Evolutionary conservation across 164 flowering plant genomes (phyloP).

Genomic region (Piper longum): DNA sequence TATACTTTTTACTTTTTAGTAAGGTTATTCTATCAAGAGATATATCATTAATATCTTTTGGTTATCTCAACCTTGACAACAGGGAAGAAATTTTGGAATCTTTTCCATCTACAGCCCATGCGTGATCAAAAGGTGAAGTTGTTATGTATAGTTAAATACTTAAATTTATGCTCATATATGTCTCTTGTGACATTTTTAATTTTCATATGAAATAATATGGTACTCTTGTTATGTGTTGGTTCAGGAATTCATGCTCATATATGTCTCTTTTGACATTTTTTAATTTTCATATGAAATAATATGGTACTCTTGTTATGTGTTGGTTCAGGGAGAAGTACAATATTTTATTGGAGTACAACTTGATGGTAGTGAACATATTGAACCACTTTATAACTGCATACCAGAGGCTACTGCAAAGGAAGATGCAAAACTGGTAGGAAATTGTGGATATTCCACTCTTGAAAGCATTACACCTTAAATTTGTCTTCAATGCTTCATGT

Average conservation of each 20-base stretch:
- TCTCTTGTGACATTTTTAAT: too few species aligned
- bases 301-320: neutral
- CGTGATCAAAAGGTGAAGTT: constrained; percentile 51
- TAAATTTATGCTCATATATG: neutral
- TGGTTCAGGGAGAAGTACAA: constrained; percentile 65
- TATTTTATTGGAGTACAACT: constrained; percentile 24
- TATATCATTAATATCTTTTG: too few species aligned
- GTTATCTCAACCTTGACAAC: neutral
- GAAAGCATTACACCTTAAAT: too few species aligned
- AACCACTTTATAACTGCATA: constrained; percentile 76
- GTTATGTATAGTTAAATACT: neutral
- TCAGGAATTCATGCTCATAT: neutral
- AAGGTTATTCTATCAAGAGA: neutral
- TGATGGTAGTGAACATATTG: constrained; percentile 92
- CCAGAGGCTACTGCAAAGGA: constrained; percentile 56
- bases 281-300: neutral
- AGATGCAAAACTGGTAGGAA: constrained; percentile 47
- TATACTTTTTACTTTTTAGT: neutral
- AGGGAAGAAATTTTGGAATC: constrained; percentile 98
- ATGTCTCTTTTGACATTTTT: neutral
- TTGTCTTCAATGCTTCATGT: neutral
- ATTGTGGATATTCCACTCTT: neutral
- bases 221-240: neutral
- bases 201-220: neutral
- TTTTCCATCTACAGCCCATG: constrained; percentile 98